These are phyloP conservation scores for Clitopilus passeckerianus DNA, from an alignment of 768 basidiomycete species.

Conservation along the genomic window DNA sequence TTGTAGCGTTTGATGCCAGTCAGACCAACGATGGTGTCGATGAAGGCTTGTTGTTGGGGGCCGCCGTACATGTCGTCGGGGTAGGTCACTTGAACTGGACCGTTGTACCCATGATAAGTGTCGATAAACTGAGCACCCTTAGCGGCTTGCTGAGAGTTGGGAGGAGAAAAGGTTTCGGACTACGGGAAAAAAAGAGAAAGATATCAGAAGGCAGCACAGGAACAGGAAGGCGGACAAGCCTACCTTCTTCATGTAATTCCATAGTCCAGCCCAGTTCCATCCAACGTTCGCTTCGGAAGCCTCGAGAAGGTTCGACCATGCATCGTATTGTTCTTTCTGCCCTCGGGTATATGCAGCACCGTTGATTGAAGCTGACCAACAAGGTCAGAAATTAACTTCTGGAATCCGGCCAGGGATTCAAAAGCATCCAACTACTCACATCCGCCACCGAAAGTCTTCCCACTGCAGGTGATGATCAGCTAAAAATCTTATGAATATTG, in stretches of 20 bases:
- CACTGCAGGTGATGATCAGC: constrained; percentile 19
- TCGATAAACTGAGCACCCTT: constrained; percentile 43
- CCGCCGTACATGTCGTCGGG: constrained; percentile 53
- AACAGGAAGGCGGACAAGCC: background rate
- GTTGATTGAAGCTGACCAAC: constrained; percentile 36
- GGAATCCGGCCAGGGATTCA: background rate
- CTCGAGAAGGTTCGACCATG: constrained; percentile 32
- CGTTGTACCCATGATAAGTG: constrained; percentile 45
- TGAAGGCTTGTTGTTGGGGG: constrained; percentile 46
- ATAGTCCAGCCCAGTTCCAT: constrained; percentile 43
- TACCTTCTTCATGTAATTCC: constrained; percentile 44
- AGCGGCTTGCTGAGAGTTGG: constrained; percentile 36
- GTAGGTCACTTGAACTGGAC: constrained; percentile 51
- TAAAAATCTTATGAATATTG: background rate
- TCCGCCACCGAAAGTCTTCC: constrained; percentile 41
- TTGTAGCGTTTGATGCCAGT: constrained; percentile 42
- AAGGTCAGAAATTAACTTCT: background rate
- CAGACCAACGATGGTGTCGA: constrained; percentile 37
- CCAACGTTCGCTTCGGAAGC: constrained; percentile 34
- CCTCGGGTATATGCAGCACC: constrained; percentile 43
- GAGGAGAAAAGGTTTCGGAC: constrained; percentile 45
- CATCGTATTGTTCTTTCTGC: constrained; percentile 37
- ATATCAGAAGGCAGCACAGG: background rate
- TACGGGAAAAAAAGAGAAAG: constrained; percentile 10
- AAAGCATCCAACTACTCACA: constrained; percentile 22